Evolutionary conservation across 2,329 filamentous ascomycete species (phyloP).

Genomic region (Tolypocladium ophioglossoides): DNA sequence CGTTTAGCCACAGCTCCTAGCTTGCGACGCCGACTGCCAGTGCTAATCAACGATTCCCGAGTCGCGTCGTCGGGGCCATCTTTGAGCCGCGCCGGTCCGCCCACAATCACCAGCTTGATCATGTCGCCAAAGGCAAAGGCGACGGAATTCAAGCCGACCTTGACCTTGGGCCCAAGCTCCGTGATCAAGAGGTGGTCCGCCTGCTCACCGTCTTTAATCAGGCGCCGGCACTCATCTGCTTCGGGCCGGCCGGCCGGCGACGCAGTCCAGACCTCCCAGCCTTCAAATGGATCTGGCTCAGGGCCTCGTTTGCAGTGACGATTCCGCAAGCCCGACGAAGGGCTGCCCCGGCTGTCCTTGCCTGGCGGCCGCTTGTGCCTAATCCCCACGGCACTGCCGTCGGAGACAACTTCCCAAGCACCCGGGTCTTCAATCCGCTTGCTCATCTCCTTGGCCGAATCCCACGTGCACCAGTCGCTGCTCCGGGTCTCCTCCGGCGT

Average conservation of each 20-base stretch:
- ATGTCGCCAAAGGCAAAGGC: conserved; percentile 63
- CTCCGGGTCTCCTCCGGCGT: conserved; percentile 23
- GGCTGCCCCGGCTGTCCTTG: conserved; percentile 6
- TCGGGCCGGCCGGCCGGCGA: conserved; percentile 33
- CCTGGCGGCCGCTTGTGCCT: conserved; percentile 29
- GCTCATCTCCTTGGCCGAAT: conserved; percentile 37
- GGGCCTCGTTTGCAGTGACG: conserved; percentile 14
- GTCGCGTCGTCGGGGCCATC: conserved; percentile 18
- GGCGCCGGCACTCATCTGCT: conserved; percentile 33
- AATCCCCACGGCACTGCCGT: conserved; percentile 53
- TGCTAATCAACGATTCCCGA: conserved; percentile 20
- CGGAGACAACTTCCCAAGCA: conserved; percentile 50
- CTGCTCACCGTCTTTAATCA: conserved; percentile 29
- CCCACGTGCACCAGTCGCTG: conserved; percentile 39
- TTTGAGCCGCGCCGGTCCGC: conserved; percentile 51
- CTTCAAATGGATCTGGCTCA: conserved; percentile 16
- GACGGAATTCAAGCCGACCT: conserved; percentile 52
- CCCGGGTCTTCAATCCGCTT: conserved; percentile 52
- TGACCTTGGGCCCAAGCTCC: conserved; percentile 52
- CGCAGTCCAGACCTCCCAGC: conserved; percentile 47
- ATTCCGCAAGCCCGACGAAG: conserved; percentile 15
- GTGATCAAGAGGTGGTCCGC: conserved; percentile 52
- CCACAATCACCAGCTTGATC: conserved; percentile 59
- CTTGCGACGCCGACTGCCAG: conserved; percentile 29
- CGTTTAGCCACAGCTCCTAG: conserved; percentile 10